Conservation (phyloP, 176 grass and related monocot genomes). For the Pharus latifolius region DNA sequence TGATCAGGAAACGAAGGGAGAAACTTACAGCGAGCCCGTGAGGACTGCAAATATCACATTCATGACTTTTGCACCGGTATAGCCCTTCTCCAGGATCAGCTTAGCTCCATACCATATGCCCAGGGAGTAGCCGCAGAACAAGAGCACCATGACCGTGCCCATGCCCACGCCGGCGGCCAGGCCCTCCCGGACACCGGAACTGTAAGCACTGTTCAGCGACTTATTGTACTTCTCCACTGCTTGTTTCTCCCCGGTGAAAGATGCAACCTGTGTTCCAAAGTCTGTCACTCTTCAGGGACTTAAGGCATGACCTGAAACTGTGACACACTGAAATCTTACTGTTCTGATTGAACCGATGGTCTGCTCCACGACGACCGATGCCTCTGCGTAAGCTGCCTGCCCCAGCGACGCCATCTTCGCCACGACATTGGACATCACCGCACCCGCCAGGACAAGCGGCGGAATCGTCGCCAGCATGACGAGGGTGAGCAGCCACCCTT, state of each 20-base stretch:
- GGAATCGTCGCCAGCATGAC: slow-evolving; percentile 58
- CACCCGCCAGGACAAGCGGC: slow-evolving; percentile 33
- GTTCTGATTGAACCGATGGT: slow-evolving; percentile 58
- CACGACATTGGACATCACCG: slow-evolving; percentile 34
- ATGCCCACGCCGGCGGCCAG: slow-evolving; percentile 50
- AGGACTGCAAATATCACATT: slow-evolving; percentile 69
- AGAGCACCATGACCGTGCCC: slow-evolving; percentile 39
- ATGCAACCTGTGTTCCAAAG: slow-evolving; percentile 41
- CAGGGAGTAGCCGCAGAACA: slow-evolving; percentile 51
- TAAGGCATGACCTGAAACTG: neutral
- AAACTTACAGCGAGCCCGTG: slow-evolving; percentile 64
- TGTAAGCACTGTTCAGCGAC: slow-evolving; percentile 40
- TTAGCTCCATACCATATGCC: slow-evolving; percentile 74
- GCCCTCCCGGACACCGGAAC: slow-evolving; percentile 49
- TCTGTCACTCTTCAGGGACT: neutral
- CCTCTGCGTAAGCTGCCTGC: slow-evolving; percentile 49
- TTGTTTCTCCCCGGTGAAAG: slow-evolving; percentile 53
- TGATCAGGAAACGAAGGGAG: neutral
- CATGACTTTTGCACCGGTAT: slow-evolving; percentile 51
- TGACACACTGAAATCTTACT: neutral
- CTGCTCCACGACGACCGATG: slow-evolving; percentile 44
- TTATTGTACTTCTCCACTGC: slow-evolving; percentile 41
- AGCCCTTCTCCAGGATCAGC: slow-evolving; percentile 48
- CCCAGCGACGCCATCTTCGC: slow-evolving; percentile 41
- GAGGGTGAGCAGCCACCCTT: slow-evolving; percentile 53